phyloP scores from a whole-genome alignment of 192 early-diverging fungal species.

The Linnemannia hyalina region DNA sequence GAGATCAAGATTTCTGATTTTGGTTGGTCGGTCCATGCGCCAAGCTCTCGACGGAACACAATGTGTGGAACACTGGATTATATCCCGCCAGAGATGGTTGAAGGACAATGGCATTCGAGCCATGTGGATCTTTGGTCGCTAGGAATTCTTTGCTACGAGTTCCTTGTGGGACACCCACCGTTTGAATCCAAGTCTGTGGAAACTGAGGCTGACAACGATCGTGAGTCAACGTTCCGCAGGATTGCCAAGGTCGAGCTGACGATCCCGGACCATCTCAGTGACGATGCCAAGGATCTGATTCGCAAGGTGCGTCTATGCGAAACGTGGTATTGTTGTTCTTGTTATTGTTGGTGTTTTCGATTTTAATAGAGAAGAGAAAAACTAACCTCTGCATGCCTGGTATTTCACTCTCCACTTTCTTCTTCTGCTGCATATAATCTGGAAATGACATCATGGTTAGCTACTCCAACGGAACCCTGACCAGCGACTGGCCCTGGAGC shows the following conservation, averaged over 20 bases:
- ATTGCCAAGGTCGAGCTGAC: constrained; percentile 89
- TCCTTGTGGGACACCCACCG: constrained; percentile 91
- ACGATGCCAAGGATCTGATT: constrained; percentile 90
- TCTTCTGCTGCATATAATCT: neutral
- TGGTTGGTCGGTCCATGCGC: constrained; percentile 96
- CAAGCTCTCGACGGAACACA: constrained; percentile 82
- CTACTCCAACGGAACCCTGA: constrained; percentile 80
- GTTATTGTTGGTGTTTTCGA: neutral
- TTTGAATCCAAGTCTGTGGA: constrained; percentile 78
- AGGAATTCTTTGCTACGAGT: constrained; percentile 94
- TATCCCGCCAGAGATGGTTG: constrained; percentile 96
- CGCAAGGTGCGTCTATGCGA: constrained; percentile 63
- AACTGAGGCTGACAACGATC: constrained; percentile 63
- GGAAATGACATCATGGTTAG: constrained; percentile 53
- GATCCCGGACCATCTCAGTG: constrained; percentile 83
- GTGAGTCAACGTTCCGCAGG: constrained; percentile 80
- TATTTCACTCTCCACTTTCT: neutral
- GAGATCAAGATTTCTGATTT: constrained; percentile 97
- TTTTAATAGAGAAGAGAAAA: neutral
- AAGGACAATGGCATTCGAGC: constrained; percentile 82
- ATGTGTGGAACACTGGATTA: constrained; percentile 97
- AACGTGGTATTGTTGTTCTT: too few relatives aligned
- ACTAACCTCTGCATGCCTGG: neutral
- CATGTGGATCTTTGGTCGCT: constrained; percentile 94
- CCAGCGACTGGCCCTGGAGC: constrained; percentile 76